Base-by-base conservation (phyloP, 176 grass and related monocot species). In the Phoenix roebelenii region DNA sequence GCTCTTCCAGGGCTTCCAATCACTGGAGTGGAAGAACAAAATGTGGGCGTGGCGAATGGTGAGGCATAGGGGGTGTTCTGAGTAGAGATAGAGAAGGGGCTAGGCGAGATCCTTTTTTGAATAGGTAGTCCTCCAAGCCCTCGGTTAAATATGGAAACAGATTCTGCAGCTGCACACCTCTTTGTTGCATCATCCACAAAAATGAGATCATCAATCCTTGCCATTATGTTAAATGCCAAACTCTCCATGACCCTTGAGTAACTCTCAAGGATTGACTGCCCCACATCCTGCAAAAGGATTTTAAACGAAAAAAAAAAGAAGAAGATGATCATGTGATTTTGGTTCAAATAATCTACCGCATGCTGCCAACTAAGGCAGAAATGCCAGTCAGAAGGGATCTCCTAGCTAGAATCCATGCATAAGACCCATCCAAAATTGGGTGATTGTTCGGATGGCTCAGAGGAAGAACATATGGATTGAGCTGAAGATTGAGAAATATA, bases 211-310 rank as follows among this genome's bases (percentile, higher is more conserved):
- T 98, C 94, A 2, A 98, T 93, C 51, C 94, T 85, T 4, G 94
- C 94, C 0, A 89, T 83, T 56, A 91, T 92, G 63, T 98, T 98
- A 54, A 98, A 98, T 16, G 93, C 87, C 54, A 98, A 73, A 65
- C 87, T 92, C 84, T 98, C 93, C 74, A 98, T 73, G 1, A 98
- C 88, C 60, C 93, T 79, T 0, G 93, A 98, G 75, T 98, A 98
- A 71, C 93, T 98, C 64, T 98, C 93, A 28, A 98, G 85, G 60
- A 98, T 98, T 3, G 93, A 98, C 39, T 98, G 87, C 1, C 93
- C 93, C 26, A 98, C 88, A 78, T 98, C 93, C 93, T 98, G 84
- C 7, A 49, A 77, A 89, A 68, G 35, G 65, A 10, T 66, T 64
- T n/a, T 1, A 1, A 39, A 39, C 9, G 1, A 35, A 10, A 35